Evolutionary conservation across 495 filamentous ascomycete genomes (phyloP), one percentile per base, ranked within the genome.

Genomic region (Amorphotheca resinae): DNA sequence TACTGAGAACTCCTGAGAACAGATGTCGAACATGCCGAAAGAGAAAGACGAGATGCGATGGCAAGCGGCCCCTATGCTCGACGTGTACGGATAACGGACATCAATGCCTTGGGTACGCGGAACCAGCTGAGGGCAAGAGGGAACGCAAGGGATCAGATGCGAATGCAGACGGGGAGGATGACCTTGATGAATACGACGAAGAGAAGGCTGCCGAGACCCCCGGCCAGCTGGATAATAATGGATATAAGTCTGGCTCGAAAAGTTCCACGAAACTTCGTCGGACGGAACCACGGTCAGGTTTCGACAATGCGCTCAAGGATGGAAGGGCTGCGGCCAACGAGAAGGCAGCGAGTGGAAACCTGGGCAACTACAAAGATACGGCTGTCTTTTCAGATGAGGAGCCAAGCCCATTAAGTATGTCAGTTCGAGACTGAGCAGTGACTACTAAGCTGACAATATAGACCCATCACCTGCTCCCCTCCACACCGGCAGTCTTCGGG

Each of bases 41-140:
- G 54, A 73, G 84, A 60, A 88, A 88, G 64, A 87, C 83, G 43
- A 73, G 84, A 59, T 88, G 84, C 58, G 84, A 80, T 20, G 84
- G 83, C 43, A 80, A 84, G 63, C 75, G 77, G 49, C 79, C 79
- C 59, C 69, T 73, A 1, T 87, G 82, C 60, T 77, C 77, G 44
- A 87, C 82, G 17, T 87, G 82, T 53, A 70, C 70, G 34, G 80
- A 84, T 50, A 82, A 80, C 58, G 80, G 80, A 14, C 81, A 87
- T 53, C 59, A 66, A 7, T 87, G 82, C 57, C 60, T 77, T 14
- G 80, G 82, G 25, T 87, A 85, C 49, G 70, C 63, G 30, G 76
- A 80, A 20, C 38, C 56, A 8, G 45, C 58, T 51, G 61, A 68
- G 20, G 53, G 21, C 60, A 55, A 45, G 44, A 50, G 62, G 33